Conservation (phyloP, 2,329 filamentous ascomycete species). For the Monosporascus ibericus region DNA sequence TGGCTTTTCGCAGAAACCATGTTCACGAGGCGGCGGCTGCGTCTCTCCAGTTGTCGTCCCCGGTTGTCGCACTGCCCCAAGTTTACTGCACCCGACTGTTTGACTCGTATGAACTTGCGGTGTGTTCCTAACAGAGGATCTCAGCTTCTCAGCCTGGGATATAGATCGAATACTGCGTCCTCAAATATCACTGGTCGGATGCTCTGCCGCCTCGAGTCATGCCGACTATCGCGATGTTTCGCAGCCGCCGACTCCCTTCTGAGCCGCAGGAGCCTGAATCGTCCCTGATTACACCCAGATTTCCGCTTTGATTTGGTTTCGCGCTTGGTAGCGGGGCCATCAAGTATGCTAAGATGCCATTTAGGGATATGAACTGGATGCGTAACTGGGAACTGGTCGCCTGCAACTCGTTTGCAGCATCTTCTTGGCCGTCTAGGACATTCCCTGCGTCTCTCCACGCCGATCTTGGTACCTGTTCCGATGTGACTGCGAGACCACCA, state of each 20-base stretch:
- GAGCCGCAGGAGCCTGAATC: constrained; percentile 20
- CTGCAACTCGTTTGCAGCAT: constrained; percentile 6
- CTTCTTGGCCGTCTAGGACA: constrained; percentile 11
- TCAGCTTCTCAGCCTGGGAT: neutral
- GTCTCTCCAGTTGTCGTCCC: neutral
- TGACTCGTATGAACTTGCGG: neutral
- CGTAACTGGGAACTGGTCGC: constrained; percentile 17
- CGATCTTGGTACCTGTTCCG: constrained; percentile 30
- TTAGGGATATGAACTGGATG: constrained; percentile 17
- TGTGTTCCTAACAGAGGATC: neutral
- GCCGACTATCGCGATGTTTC: constrained; percentile 1
- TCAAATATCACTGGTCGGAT: constrained; percentile 3
- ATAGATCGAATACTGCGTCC: constrained; percentile 5
- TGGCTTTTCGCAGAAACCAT: neutral
- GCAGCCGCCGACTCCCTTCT: constrained; percentile 10
- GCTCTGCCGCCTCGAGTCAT: constrained; percentile 4
- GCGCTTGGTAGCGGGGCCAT: constrained; percentile 9
- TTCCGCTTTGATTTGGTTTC: constrained; percentile 9
- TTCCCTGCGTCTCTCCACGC: constrained; percentile 8
- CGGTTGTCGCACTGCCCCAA: neutral
- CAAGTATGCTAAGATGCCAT: constrained; percentile 8
- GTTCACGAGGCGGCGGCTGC: neutral
- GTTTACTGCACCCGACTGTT: neutral
- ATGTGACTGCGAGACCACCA: constrained; percentile 50
- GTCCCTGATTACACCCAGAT: constrained; percentile 8